Evolutionary conservation across 2,329 filamentous ascomycete species (phyloP), one percentile per base, ranked within the genome.

Genomic region (Nannizziopsis barbatae): DNA sequence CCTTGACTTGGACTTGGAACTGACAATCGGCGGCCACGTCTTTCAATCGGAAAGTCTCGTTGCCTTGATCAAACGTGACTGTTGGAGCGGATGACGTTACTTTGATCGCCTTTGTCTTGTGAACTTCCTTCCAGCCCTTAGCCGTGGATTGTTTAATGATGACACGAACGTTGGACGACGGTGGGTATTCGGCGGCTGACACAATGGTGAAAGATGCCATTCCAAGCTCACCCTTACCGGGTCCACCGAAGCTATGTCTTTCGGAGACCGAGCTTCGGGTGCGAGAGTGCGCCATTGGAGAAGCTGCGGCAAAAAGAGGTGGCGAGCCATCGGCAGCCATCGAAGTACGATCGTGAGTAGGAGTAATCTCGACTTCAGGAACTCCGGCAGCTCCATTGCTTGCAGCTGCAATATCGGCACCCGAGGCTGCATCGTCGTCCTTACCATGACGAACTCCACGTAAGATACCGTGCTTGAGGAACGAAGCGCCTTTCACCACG

Each of bases 101-200:
- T 65, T 95, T 95, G 70, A 85, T 78, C 55, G 92, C 84, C 64
- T 95, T 94, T 17, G 89, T 95, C 73, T 96, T 95, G 69, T 89
- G 81, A 40, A 98, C 72, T 40, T 84, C 78, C 70, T 92, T 95
- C 43, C 67, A 72, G 42, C 75, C 76, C 66, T 84, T 89, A 41
- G 79, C 68, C 2, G 74, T 71, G 31, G 85, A 62, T 56, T 85
- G 79, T 49, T 79, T 81, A 56, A 95, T 70, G 50, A 77, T 69
- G 42, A 94, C 78, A 59, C 86, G 88, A n/a, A 95, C 70, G 61
- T 93, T 86, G 5, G 86, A 75, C 5, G 79, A 79, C 1, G 81
- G 69, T 12, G 87, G 84, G 66, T 82, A 98, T 30, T 84, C 87
- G 2, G 77, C 74, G 0, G 89, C 87, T 2, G 83, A 83, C 10